phyloP scores from a whole-genome alignment of 2,329 filamentous ascomycete species.

The Nakataea oryzae region DNA sequence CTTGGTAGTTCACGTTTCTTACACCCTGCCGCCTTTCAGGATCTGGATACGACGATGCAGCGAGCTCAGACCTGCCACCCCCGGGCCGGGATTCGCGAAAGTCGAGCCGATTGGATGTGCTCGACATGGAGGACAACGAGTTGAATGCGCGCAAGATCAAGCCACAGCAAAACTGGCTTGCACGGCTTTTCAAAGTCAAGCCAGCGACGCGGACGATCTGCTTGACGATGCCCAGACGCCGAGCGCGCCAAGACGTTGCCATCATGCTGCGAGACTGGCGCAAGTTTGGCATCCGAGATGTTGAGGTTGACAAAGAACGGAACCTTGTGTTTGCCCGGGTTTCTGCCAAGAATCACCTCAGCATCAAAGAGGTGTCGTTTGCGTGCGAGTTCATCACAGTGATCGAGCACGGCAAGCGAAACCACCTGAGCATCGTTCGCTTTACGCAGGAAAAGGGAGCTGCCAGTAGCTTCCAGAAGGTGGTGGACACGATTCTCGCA shows the following conservation, averaged over 20 bases:
- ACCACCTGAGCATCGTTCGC: conserved; percentile 67
- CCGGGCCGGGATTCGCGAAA: conserved; percentile 12
- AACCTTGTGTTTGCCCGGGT: conserved; percentile 75
- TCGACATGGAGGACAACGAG: conserved; percentile 20
- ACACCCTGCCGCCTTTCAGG: conserved; percentile 12
- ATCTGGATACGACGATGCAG: conserved; percentile 19
- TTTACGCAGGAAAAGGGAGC: conserved; percentile 90
- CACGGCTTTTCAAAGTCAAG: conserved; percentile 80
- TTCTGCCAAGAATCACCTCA: conserved; percentile 63
- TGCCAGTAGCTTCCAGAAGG: conserved; percentile 76
- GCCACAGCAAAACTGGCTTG: conserved; percentile 75
- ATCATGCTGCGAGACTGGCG: conserved; percentile 71
- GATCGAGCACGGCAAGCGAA: conserved; percentile 71
- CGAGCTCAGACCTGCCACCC: conserved; percentile 13
- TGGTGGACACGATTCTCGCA: conserved; percentile 65
- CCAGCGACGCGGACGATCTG: conserved; percentile 68
- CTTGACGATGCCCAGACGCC: conserved; percentile 60
- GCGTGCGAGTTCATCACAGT: conserved; percentile 81
- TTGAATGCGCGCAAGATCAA: conserved; percentile 45
- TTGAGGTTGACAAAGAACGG: conserved; percentile 67
- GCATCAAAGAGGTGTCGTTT: conserved; percentile 81
- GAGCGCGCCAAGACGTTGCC: conserved; percentile 67
- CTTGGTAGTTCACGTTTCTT: not conserved
- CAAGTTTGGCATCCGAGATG: conserved; percentile 68
- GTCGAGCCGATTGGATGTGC: conserved; percentile 4